These are phyloP conservation scores for Yamadazyma takamatsuzukensis DNA, from an alignment of 805 yeast species.

Conservation along the genomic window DNA sequence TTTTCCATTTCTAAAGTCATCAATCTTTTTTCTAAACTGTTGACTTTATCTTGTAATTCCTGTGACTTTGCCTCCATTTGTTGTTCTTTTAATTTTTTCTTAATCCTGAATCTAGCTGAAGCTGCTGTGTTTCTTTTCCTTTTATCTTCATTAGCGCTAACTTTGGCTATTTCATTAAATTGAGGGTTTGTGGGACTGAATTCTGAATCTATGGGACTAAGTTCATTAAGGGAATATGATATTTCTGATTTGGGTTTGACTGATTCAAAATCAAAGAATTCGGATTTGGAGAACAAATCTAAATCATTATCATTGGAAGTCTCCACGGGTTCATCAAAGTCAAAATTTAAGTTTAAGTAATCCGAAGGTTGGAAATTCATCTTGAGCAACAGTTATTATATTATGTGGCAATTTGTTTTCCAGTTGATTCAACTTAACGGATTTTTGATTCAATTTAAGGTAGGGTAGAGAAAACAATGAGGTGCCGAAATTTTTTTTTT, in stretches of 20 bases:
- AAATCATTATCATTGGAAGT: constrained; percentile 21
- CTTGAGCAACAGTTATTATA: too few species aligned
- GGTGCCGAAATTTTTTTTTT: too few species aligned
- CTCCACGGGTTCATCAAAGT: constrained; percentile 21
- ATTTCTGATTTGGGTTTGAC: constrained; percentile 6
- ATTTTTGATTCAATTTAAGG: too few species aligned
- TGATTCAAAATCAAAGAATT: constrained; percentile 31
- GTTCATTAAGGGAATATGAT: neutral
- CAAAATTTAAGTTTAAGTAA: constrained; percentile 39
- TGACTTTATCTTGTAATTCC: constrained; percentile 67
- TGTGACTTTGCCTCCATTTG: constrained; percentile 77
- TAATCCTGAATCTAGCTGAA: constrained; percentile 86
- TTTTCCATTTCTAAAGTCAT: constrained; percentile 93
- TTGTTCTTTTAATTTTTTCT: constrained; percentile 88
- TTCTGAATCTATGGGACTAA: constrained; percentile 1
- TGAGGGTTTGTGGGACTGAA: neutral
- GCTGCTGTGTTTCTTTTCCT: constrained; percentile 91
- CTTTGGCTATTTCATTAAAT: neutral
- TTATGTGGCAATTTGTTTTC: too few species aligned
- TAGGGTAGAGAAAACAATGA: too few species aligned
- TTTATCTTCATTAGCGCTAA: constrained; percentile 55
- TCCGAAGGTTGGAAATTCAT: constrained; percentile 43
- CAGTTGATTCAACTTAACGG: too few species aligned
- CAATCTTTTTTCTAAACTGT: constrained; percentile 65
- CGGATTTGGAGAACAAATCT: constrained; percentile 37